Conservation (phyloP, 2,329 filamentous ascomycete species). For the Hymenoscyphus fructigenus region DNA sequence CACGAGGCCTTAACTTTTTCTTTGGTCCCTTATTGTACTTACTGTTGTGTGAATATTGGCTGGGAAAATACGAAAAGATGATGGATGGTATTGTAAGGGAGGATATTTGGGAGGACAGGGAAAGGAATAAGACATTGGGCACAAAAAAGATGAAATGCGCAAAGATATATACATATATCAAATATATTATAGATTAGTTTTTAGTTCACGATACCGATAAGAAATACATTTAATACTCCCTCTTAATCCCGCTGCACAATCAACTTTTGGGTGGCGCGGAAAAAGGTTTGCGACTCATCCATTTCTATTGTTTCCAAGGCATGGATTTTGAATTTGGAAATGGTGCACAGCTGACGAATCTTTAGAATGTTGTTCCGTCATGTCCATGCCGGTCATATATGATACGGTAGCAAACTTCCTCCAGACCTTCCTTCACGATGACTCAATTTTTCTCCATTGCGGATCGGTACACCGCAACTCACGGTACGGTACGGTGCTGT, state of each 20-base stretch:
- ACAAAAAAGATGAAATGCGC: constrained; percentile 2
- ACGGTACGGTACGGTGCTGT: background rate
- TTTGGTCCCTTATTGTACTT: background rate
- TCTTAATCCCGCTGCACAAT: constrained; percentile 2
- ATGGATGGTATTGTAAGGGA: background rate
- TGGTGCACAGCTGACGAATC: background rate
- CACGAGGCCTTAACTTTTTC: background rate
- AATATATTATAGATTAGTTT: constrained; percentile 3
- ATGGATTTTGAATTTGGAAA: background rate
- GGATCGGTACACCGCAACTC: constrained; percentile 5
- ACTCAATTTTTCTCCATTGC: background rate
- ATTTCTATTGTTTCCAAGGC: background rate
- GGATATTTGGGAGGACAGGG: background rate
- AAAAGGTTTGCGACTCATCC: background rate
- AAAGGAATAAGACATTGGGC: background rate
- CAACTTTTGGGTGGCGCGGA: background rate
- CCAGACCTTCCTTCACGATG: background rate
- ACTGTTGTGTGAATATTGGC: background rate
- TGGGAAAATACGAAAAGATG: constrained; percentile 3
- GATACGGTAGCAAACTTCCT: constrained; percentile 2
- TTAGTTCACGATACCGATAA: background rate
- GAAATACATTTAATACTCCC: constrained; percentile 4
- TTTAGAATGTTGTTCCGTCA: background rate
- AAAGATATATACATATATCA: constrained; percentile 2
- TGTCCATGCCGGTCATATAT: background rate